These are phyloP conservation scores for Choricystis sp. DNA, from an alignment of 139 green algal genomes.

Conservation along the genomic window DNA sequence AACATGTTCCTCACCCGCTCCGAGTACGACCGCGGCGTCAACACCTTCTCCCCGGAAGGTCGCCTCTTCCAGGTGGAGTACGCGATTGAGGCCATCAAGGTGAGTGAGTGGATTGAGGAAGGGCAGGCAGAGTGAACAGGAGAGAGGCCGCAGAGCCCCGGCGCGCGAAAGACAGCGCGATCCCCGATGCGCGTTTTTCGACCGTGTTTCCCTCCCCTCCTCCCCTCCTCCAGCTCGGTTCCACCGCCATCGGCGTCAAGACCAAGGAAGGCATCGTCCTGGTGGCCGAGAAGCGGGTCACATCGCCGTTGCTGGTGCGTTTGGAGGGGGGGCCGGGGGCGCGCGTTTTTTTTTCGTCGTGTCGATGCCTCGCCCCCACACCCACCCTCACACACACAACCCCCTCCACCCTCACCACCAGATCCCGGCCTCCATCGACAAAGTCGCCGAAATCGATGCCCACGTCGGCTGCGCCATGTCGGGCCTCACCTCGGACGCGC, in stretches of 20 bases:
- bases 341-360: neutral
- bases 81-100: conserved; percentile 97
- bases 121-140: no score
- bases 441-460: conserved; percentile 89
- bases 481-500: conserved; percentile 86
- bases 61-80: conserved; percentile 98
- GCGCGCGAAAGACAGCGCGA: no score
- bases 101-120: no score
- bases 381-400: no score
- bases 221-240: conserved; percentile 71
- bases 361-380: no score
- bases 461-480: conserved; percentile 94
- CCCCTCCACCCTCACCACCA: no score
- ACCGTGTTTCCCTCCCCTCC: no score
- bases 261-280: conserved; percentile 85
- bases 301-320: conserved; percentile 78
- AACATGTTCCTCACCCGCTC: conserved; percentile 56
- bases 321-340: neutral
- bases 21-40: conserved; percentile 97
- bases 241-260: conserved; percentile 88
- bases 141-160: no score
- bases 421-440: conserved; percentile 70
- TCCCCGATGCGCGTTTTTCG: no score
- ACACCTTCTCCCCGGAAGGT: conserved; percentile 80
- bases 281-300: conserved; percentile 95